Evolutionary conservation across 1,284 basidiomycete species (phyloP), one percentile per base, ranked within the genome.

Genomic region (Inonotus hispidus): DNA sequence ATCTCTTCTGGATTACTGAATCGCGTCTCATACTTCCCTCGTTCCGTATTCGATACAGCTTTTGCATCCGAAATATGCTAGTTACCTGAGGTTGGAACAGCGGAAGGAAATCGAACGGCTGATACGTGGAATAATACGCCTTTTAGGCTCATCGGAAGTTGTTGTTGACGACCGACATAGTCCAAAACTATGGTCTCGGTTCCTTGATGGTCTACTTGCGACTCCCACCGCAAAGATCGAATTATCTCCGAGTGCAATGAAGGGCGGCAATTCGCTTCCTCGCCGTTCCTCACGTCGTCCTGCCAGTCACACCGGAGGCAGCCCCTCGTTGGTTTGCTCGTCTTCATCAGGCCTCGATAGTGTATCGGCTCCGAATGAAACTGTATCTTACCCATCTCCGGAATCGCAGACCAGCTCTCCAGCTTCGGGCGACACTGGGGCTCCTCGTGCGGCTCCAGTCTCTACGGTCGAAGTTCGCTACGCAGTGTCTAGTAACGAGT

Each of bases 121-220:
- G 16, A 86, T 92, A 1, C 81, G 85, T 68, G 79, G 79, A 57
- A 82, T 88, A 55, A 79, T 87, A 50, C 80, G 88, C 64, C 77
- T 90, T 7, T 77, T 89, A 1, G 78, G 79, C 2, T 82, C 83
- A 0, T 77, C 85, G 1, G 84, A 87, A 56, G 81, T 92, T 19
- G 82, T 82, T 19, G 78, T 90, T 61, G 89, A 92, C 71, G 87
- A 90, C 41, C 83, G 82, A 5, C 88, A 91, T 68, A 86, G 85
- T 0, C 88, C 88, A 3, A 84, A 83, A 67, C 75, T 90, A 5
- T 91, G 90, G 69, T 82, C 90, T 0, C 82, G 82, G 53, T 92
- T 91, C 79, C 76, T 92, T 38, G 78, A 81, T 52, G 81, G 84
- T 35, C 79, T 91, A 1, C 79, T 92, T n/a, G 79, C 79, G 35